phyloP scores from a whole-genome alignment of 2,329 filamentous ascomycete genomes.

The Aspergillus novofumigatus region DNA sequence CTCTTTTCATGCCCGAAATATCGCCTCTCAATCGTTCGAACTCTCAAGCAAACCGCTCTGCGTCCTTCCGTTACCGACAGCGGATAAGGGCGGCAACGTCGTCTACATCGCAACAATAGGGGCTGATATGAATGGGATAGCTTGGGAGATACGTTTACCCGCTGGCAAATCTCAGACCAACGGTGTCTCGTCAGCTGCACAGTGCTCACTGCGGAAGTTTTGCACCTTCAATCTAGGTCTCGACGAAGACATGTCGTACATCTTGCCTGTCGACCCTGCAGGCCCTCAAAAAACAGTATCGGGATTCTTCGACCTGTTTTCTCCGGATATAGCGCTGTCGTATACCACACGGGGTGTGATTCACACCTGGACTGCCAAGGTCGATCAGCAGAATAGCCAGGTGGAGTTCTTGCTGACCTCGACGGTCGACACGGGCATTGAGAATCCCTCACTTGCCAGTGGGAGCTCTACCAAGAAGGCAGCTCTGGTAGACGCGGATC shows the following conservation, averaged over 20 bases:
- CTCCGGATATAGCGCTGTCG: constrained; percentile 78
- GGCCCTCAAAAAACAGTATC: constrained; percentile 67
- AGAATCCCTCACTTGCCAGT: constrained; percentile 70
- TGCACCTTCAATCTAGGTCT: constrained; percentile 65
- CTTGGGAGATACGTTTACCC: constrained; percentile 72
- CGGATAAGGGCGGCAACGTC: constrained; percentile 56
- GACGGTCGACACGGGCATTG: constrained; percentile 72
- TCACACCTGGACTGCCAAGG: constrained; percentile 78
- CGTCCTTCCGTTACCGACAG: constrained; percentile 63
- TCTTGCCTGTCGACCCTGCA: constrained; percentile 82
- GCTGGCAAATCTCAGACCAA: constrained; percentile 24
- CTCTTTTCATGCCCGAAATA: constrained; percentile 51
- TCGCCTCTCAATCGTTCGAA: constrained; percentile 58
- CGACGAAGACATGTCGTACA: constrained; percentile 50
- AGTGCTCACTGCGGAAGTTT: constrained; percentile 58
- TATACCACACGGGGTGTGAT: constrained; percentile 72
- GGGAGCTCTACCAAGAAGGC: constrained; percentile 84
- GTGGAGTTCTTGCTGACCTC: constrained; percentile 82
- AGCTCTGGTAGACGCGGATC: constrained; percentile 70
- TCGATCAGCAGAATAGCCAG: constrained; percentile 56
- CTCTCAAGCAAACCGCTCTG: constrained; percentile 71
- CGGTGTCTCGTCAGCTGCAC: constrained; percentile 26
- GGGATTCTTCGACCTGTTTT: constrained; percentile 80
- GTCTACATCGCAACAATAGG: constrained; percentile 76
- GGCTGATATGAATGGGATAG: constrained; percentile 71